Evolutionary conservation across 2,329 filamentous ascomycete genomes (phyloP).

Genomic region (Diaporthe ampelina): DNA sequence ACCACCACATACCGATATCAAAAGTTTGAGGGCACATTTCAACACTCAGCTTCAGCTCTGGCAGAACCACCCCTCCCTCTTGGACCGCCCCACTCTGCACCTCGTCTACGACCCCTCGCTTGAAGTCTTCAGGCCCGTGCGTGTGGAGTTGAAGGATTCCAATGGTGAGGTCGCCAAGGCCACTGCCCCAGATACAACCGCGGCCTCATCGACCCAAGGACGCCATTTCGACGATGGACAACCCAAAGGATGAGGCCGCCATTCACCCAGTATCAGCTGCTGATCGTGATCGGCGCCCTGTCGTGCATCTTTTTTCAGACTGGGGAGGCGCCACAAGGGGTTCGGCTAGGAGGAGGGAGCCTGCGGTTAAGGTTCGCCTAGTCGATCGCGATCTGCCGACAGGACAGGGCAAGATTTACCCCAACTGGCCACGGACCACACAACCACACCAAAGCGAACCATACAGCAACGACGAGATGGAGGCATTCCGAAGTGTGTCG

Average conservation of each 20-base stretch:
- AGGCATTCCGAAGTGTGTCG: background rate
- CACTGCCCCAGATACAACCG: background rate
- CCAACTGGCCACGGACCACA: slow-evolving; percentile 15
- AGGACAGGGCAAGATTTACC: slow-evolving; percentile 24
- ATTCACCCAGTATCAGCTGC: background rate
- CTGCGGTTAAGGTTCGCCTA: slow-evolving; percentile 27
- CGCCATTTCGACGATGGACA: background rate
- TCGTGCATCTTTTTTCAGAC: background rate
- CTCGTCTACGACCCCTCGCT: slow-evolving; percentile 25
- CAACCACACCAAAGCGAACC: background rate
- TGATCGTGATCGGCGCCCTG: slow-evolving; percentile 4
- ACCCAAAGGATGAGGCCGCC: background rate
- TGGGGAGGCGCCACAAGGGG: background rate
- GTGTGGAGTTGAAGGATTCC: slow-evolving; percentile 24
- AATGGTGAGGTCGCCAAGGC: slow-evolving; percentile 26
- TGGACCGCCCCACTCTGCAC: slow-evolving; percentile 23
- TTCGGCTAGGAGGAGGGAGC: slow-evolving; percentile 17
- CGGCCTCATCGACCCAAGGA: background rate
- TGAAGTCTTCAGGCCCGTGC: slow-evolving; percentile 22
- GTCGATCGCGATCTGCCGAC: slow-evolving; percentile 31
- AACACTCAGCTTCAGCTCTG: slow-evolving; percentile 19
- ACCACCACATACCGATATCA: background rate
- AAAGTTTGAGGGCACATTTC: background rate
- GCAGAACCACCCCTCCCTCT: slow-evolving; percentile 9
- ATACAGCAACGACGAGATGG: background rate